Evolutionary conservation across 345 rosid species (phyloP).

Genomic region (Populus deltoides): DNA sequence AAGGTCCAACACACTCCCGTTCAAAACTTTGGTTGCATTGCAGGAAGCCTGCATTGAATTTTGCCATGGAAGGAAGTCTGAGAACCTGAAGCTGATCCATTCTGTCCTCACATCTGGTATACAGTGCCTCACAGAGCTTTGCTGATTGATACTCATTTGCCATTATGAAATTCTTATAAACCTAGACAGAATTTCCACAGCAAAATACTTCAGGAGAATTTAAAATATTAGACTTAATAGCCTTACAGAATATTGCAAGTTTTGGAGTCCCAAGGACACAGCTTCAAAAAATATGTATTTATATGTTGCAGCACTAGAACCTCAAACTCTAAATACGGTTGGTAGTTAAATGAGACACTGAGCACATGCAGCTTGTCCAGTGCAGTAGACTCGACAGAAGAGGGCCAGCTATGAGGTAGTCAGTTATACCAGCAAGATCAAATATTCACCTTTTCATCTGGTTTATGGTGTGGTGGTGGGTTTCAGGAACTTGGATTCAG

Average conservation of each 20-base stretch:
- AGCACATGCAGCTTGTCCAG: background rate
- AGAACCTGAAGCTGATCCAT: constrained; percentile 99
- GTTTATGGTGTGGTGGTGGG: background rate
- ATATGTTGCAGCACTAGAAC: background rate
- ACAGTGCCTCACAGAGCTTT: constrained; percentile 78
- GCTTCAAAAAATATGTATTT: background rate
- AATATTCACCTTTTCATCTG: background rate
- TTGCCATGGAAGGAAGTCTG: constrained; percentile 98
- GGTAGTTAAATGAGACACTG: background rate
- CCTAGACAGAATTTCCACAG: constrained; percentile 46
- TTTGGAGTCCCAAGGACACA: background rate
- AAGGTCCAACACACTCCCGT: constrained; percentile 82
- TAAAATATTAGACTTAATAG: background rate
- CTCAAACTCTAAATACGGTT: background rate
- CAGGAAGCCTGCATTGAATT: constrained; percentile 89
- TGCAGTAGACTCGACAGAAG: background rate
- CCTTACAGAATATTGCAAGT: background rate
- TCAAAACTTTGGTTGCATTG: constrained; percentile 92
- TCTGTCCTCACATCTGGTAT: constrained; percentile 81
- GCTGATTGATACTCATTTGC: constrained; percentile 81
- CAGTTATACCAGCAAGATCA: background rate
- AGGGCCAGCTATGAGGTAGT: background rate
- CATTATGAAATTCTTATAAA: constrained; percentile 56
- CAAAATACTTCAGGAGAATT: background rate
- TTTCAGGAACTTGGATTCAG: background rate